Percentiles rank a stretch among this genome's conserved stretches.
phyloP scores from a whole-genome alignment of 1,284 basidiomycete genomes.

The Tausonia pullulans region DNA sequence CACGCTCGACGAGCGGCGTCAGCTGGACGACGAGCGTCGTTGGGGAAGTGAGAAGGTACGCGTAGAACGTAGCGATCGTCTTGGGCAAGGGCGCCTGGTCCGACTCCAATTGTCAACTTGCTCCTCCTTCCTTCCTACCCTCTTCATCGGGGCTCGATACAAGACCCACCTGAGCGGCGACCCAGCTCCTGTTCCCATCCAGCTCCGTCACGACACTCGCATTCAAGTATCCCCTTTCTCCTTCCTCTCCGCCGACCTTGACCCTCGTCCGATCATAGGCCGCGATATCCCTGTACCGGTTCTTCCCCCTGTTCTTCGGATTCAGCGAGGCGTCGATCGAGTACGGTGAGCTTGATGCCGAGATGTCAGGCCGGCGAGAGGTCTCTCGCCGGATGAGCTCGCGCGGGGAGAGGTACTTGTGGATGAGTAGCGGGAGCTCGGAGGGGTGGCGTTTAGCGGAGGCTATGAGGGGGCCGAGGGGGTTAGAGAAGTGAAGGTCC shows the following conservation, averaged over 20 bases:
- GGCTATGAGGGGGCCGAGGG: background rate
- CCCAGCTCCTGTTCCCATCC: conserved; percentile 62
- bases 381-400: background rate
- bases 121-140: too few species aligned
- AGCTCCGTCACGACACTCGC: conserved; percentile 69
- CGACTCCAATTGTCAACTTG: background rate
- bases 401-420: background rate
- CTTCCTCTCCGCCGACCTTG: conserved; percentile 32
- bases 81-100: conserved; percentile 50
- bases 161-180: conserved; percentile 50
- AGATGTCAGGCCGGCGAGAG: background rate
- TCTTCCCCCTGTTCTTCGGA: conserved; percentile 40
- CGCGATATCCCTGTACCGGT: conserved; percentile 60
- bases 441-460: background rate
- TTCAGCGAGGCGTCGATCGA: conserved; percentile 12
- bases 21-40: conserved; percentile 25
- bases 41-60: conserved; percentile 29
- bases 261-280: conserved; percentile 71
- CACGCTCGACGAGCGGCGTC: conserved; percentile 24
- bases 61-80: conserved; percentile 39
- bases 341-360: conserved; percentile 2
- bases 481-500: background rate
- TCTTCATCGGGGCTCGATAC: too few species aligned
- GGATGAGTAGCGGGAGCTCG: background rate
- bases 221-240: conserved; percentile 53